Base-by-base conservation (phyloP, 176 grass and related monocot species). In the Hordeum marinum region DNA sequence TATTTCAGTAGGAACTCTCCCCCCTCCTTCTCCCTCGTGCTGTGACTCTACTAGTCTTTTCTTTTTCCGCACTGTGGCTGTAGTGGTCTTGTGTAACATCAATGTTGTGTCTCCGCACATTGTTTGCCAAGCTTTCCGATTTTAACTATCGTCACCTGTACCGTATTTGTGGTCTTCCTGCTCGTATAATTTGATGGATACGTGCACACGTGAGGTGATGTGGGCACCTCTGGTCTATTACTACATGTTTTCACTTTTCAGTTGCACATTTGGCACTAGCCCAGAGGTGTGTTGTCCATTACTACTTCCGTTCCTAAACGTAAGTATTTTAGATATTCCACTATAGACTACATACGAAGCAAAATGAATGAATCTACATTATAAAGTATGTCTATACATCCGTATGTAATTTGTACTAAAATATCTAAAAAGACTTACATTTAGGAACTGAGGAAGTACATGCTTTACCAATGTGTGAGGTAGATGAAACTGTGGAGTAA, bases 1-100 rank as follows among this genome's bases (percentile, higher is more conserved):
- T 70, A 87, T 91, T 70, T 67, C 25, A 31, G 25, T 68, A 87
- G 80, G 73, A 86, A 18, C 35, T 59, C 18, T 15, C 11, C 8
- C 5, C 6, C 27, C 10, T 20, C 5, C 2, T 21, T 39, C 5
- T 71, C 23, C 23, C 63, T 72, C 7, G 15, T 73, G 27, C 73
- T 4, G 41, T 78, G 26, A 72, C 20, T 57, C 7, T 55, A 55
- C 7, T 55, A 21, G 54, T 57, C 54, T 57, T 18, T 57, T 57
- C n/a, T 57, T 57, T 21, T 57, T 21, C 54, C 54, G 54, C 21
- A 57, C 54, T 21, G 54, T 57, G 54, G 1, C 54, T 57, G 54
- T 57, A 57, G 57, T 86, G 42, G 65, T 35, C 11, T 15, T 90
- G 37, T 74, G 85, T 87, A 40, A 71, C 50, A 24, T 14, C 48